These are phyloP conservation scores for Beauveria brongniartii DNA, from an alignment of 2,329 filamentous ascomycete genomes.

Conservation along the genomic window DNA sequence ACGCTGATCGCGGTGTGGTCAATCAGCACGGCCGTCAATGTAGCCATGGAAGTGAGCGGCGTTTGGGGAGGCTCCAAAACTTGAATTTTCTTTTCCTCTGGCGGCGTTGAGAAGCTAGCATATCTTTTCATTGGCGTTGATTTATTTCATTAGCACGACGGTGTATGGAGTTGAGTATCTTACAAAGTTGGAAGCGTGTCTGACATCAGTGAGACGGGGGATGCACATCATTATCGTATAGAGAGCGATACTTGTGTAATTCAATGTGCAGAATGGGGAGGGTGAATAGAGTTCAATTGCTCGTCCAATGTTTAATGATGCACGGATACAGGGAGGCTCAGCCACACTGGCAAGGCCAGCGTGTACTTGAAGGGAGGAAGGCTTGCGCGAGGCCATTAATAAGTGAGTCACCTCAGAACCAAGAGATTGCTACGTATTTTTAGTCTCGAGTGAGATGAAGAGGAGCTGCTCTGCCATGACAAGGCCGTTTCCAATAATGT, in stretches of 20 bases:
- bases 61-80: conserved; percentile 29
- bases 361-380: not conserved
- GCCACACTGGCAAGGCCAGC: not conserved
- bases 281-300: not conserved
- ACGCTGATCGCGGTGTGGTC: conserved; percentile 73
- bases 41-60: conserved; percentile 67
- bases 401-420: too few species aligned
- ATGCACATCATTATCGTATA: too few species aligned
- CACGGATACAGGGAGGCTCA: not conserved
- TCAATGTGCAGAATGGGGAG: too few species aligned
- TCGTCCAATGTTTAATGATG: not conserved
- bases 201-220: too few species aligned
- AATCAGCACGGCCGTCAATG: conserved; percentile 71
- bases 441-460: too few species aligned
- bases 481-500: too few species aligned
- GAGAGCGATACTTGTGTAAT: too few species aligned
- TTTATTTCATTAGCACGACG: not conserved
- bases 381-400: too few species aligned
- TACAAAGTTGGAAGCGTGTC: too few species aligned
- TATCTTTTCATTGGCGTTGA: not conserved
- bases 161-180: too few species aligned
- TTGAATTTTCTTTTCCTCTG: not conserved
- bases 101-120: not conserved
- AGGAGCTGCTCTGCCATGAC: too few species aligned
- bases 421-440: too few species aligned